Conservation (phyloP, 2,329 filamentous ascomycete genomes). For the Cordyceps fumosorosea region DNA sequence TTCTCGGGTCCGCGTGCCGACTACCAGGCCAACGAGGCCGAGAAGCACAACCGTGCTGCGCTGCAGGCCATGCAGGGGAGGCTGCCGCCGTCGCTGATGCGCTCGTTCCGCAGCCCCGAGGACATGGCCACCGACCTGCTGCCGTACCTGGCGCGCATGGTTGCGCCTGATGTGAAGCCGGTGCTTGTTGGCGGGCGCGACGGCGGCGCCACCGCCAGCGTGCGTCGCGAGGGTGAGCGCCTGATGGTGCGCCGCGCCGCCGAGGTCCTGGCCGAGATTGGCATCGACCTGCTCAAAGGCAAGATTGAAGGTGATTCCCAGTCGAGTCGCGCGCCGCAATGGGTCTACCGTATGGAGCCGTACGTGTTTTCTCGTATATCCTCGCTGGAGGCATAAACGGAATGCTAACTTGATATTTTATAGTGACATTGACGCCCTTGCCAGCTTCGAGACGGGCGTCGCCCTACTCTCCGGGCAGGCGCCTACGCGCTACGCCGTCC, state of each 20-base stretch:
- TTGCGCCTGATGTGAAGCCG: slow-evolving; percentile 86
- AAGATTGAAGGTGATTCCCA: slow-evolving; percentile 65
- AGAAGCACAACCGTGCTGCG: slow-evolving; percentile 69
- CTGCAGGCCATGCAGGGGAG: slow-evolving; percentile 67
- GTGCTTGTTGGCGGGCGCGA: slow-evolving; percentile 67
- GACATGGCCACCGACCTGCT: slow-evolving; percentile 75
- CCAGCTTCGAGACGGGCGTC: slow-evolving; percentile 64
- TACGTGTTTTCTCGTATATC: slow-evolving; percentile 38
- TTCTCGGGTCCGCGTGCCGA: slow-evolving; percentile 80
- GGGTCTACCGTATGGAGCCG: slow-evolving; percentile 93
- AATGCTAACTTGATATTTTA: not conserved
- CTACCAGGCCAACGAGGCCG: slow-evolving; percentile 71
- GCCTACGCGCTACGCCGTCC: slow-evolving; percentile 83
- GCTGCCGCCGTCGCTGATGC: slow-evolving; percentile 63
- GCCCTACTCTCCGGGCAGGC: slow-evolving; percentile 52
- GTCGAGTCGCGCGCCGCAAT: slow-evolving; percentile 56
- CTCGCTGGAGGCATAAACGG: slow-evolving; percentile 13
- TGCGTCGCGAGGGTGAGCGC: slow-evolving; percentile 81
- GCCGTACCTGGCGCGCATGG: slow-evolving; percentile 75
- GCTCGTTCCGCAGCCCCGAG: slow-evolving; percentile 72
- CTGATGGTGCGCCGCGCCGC: slow-evolving; percentile 73
- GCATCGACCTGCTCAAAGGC: slow-evolving; percentile 73
- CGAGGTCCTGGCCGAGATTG: slow-evolving; percentile 73
- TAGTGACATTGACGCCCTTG: slow-evolving; percentile 68
- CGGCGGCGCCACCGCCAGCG: slow-evolving; percentile 66